These are phyloP conservation scores for Linnemannia elongata DNA, from an alignment of 192 early-diverging fungal species.

Conservation along the genomic window DNA sequence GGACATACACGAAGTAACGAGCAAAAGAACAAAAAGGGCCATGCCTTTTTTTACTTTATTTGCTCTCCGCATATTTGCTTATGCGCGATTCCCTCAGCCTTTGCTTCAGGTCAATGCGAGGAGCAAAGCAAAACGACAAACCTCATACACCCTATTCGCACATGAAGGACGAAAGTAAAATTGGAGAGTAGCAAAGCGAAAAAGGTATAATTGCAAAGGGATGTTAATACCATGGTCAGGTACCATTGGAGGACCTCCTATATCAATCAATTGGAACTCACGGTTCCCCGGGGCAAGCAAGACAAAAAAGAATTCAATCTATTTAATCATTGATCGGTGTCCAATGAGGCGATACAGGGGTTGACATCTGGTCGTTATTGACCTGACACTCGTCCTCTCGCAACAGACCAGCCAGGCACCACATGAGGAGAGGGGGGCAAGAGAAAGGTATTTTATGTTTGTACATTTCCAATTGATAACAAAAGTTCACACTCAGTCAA, in stretches of 20 bases:
- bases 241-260: neutral
- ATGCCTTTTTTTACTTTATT: neutral
- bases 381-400: neutral
- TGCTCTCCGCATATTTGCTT: neutral
- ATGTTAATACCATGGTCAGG: neutral
- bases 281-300: conserved; percentile 1
- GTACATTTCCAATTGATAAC: conserved; percentile 3
- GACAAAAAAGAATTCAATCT: neutral
- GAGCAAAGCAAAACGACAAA: neutral
- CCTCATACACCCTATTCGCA: neutral
- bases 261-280: neutral
- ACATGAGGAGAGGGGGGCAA: neutral
- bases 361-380: neutral
- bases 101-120: conserved; percentile 3
- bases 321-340: too few relatives aligned
- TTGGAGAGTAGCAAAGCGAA: neutral
- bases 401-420: neutral
- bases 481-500: neutral
- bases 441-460: neutral
- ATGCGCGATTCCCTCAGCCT: neutral
- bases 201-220: neutral
- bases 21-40: neutral
- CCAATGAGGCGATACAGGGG: too few relatives aligned
- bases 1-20: neutral
- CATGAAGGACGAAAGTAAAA: neutral